Evolutionary conservation across 371 early-diverging fungal species (phyloP).

Genomic region (Chytridiales sp.): DNA sequence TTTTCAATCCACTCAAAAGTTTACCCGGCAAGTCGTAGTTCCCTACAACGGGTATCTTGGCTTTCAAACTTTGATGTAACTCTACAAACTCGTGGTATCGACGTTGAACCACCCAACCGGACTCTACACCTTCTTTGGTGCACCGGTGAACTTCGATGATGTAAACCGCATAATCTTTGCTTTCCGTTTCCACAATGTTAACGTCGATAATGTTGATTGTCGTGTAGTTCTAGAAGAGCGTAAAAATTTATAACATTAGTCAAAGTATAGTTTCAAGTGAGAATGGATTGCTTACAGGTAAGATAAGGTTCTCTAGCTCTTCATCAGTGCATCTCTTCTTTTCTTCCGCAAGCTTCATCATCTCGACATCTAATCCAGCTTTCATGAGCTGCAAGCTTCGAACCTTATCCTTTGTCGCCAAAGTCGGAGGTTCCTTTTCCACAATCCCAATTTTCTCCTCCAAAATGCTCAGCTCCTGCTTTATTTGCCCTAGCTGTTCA

Average conservation of each 20-base stretch:
- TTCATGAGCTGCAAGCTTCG: slow-evolving; percentile 23
- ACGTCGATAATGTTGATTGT: slow-evolving; percentile 56
- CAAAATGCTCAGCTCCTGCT: slow-evolving; percentile 9
- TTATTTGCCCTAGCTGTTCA: slow-evolving; percentile 7
- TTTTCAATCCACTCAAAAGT: slow-evolving; percentile 51
- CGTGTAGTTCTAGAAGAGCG: slow-evolving; percentile 55
- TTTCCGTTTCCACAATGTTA: slow-evolving; percentile 51
- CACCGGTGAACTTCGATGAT: slow-evolving; percentile 72
- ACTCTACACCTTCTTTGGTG: slow-evolving; percentile 19
- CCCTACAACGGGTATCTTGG: slow-evolving; percentile 56
- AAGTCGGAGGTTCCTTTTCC: not conserved
- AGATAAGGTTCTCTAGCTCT: slow-evolving; percentile 65
- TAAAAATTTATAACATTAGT: not conserved
- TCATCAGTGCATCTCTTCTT: slow-evolving; percentile 64
- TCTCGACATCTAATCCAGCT: slow-evolving; percentile 24
- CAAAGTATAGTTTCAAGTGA: not conserved
- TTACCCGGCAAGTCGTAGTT: slow-evolving; percentile 75
- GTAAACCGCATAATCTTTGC: slow-evolving; percentile 73
- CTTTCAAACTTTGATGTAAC: slow-evolving; percentile 68
- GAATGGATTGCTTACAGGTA: slow-evolving; percentile 52
- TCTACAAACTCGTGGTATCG: slow-evolving; percentile 80
- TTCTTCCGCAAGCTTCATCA: slow-evolving; percentile 37
- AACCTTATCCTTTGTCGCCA: slow-evolving; percentile 4
- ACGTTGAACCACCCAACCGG: slow-evolving; percentile 76
- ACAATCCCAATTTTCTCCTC: slow-evolving; percentile 9